phyloP scores from a whole-genome alignment of 179 eudicot species.

The Nepenthes alata region DNA sequence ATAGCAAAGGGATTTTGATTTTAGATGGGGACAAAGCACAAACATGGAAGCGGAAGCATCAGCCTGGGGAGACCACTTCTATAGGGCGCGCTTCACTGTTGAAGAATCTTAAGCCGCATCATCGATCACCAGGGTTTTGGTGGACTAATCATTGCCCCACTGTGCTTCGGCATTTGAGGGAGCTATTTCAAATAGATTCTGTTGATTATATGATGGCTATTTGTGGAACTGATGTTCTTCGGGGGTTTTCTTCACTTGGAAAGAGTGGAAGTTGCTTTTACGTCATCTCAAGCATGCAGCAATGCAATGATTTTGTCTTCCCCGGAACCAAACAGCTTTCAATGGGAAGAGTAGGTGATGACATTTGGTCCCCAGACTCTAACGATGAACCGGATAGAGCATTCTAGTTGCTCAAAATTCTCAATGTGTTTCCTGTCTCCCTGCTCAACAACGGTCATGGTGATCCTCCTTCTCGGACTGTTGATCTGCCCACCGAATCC shows the following conservation, averaged over 20 bases:
- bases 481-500: too few relatives aligned
- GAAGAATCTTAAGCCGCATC: constrained; percentile 25
- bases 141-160: constrained; percentile 40
- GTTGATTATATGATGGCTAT: constrained; percentile 68
- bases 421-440: too few relatives aligned
- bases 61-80: constrained; percentile 69
- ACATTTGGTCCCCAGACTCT: too few relatives aligned
- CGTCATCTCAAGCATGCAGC: constrained; percentile 9
- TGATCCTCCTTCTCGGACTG: too few relatives aligned
- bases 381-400: too few relatives aligned
- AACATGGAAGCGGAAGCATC: constrained; percentile 35
- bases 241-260: constrained; percentile 63
- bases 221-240: constrained; percentile 51
- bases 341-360: too few relatives aligned
- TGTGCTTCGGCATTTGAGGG: constrained; percentile 62
- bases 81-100: constrained; percentile 16
- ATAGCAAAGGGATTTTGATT: constrained; percentile 34
- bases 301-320: too few relatives aligned
- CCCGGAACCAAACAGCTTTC: too few relatives aligned
- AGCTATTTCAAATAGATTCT: constrained; percentile 52
- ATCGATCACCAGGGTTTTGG: constrained; percentile 23
- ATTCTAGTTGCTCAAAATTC: too few relatives aligned
- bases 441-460: too few relatives aligned
- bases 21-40: constrained; percentile 25
- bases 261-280: constrained; percentile 70